Evolutionary conservation across 148 eudicot species (phyloP), one percentile per base, ranked within the genome.

Genomic region (Drosera capensis): DNA sequence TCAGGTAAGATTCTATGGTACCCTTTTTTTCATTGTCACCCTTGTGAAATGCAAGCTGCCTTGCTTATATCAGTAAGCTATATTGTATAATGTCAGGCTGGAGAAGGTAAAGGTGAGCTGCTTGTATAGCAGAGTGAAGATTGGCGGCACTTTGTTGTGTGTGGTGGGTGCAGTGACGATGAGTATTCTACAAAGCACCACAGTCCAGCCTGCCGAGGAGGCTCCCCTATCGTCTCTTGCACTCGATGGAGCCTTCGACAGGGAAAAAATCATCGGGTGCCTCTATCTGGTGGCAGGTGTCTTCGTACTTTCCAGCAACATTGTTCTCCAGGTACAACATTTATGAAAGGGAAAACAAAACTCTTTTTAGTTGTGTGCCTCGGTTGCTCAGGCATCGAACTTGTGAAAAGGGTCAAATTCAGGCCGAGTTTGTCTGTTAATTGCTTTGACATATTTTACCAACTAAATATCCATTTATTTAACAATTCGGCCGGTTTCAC

Each of bases 101-200:
- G 83, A 80, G 67, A 70, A 63, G 31, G 61, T 73, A 0, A 52
- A 54, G 8, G 20, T 68, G 23, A 71, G 63, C 12, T 76, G 88
- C 60, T 40, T 20, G 23, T 76, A 76, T 60, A 76, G 80, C 55
- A 65, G 50, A 56, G 63, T 70, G 6, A 80, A 80, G 57, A 70
- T 80, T 13, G 64, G 49, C 5, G 83, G 90, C 15, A 76, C 90
- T 14, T 20, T 66, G 7, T 23, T 76, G 38, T 80, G 90, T 41
- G 78, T 80, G 8, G 46, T 60, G 17, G 90, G 90, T 24, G 90
- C 78, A 15, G 20, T 76, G 31, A 48, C 67, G 16, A 75, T 76
- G 83, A 73, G 80, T 45, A 36, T 80, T 4, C 48, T 73, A 60
- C 88, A 80, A 48, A 67, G 71, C 29, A 29, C 58, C 23, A 37